A percentile compares a stretch with the other conserved stretches of the same genome.
phyloP scores from a whole-genome alignment of 2,329 filamentous ascomycete genomes.

The Massarina eburnea region DNA sequence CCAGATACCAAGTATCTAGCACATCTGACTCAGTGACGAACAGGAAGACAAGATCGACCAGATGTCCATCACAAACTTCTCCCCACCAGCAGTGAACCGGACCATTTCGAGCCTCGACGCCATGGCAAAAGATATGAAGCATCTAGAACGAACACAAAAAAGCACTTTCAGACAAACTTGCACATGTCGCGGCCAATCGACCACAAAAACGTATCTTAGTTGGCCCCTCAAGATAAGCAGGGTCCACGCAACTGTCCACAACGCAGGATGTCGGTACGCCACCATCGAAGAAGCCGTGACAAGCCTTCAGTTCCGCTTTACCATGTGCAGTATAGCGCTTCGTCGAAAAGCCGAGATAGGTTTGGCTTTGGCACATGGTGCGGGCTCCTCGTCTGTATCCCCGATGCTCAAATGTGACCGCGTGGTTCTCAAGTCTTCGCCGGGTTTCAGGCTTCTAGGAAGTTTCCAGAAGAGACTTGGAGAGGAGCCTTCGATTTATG shows the following conservation, averaged over 20 bases:
- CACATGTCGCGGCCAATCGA: not conserved
- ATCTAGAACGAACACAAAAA: not conserved
- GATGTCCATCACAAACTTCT: not conserved
- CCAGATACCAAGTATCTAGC: not conserved
- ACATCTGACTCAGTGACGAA: not conserved
- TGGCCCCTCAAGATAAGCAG: not conserved
- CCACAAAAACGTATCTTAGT: not conserved
- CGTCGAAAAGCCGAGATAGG: not conserved
- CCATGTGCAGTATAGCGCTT: constrained; percentile 1
- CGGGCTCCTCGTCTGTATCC: not conserved
- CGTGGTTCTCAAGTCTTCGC: not conserved
- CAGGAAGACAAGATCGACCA: not conserved
- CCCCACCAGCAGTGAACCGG: not conserved
- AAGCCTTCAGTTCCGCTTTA: not conserved
- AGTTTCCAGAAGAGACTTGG: not conserved
- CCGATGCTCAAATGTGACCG: constrained; percentile 1
- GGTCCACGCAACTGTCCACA: not conserved
- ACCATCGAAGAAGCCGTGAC: not conserved
- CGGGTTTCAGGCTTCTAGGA: not conserved
- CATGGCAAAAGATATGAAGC: not conserved
- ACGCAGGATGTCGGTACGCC: not conserved
- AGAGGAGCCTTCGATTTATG: not conserved
- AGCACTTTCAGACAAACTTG: not conserved
- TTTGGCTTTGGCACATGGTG: not conserved
- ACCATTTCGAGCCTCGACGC: not conserved